phyloP scores from a whole-genome alignment of 306 rosid genomes.

The Erythrophleum fordii region DNA sequence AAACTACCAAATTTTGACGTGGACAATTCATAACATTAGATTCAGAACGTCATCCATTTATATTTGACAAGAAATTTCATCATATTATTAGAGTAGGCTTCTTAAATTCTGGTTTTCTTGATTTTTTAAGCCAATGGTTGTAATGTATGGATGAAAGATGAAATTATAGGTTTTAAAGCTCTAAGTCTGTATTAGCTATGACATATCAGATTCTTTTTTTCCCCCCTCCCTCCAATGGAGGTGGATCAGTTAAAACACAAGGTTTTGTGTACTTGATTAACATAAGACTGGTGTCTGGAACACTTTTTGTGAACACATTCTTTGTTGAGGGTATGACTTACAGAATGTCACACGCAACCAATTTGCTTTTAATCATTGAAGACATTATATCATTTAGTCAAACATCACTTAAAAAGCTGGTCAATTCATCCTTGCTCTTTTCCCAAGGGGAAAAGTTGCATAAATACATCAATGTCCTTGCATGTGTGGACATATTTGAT shows the following conservation, averaged over 20 bases:
- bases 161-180: background rate
- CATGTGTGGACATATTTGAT: background rate
- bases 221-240: background rate
- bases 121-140: background rate
- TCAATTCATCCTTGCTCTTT: background rate
- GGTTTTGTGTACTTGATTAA: background rate
- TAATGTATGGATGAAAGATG: conserved; percentile 1
- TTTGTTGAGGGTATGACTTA: background rate
- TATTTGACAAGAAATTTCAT: background rate
- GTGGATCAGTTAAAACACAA: background rate
- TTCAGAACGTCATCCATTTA: background rate
- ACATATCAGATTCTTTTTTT: background rate
- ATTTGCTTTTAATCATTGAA: background rate
- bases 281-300: background rate
- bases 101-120: background rate
- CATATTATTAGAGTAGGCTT: background rate
- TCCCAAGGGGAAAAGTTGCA: background rate
- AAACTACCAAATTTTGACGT: background rate
- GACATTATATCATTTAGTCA: background rate
- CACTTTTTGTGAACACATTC: background rate
- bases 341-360: background rate
- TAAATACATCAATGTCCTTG: background rate
- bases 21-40: conserved; percentile 1
- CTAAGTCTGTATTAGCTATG: background rate
- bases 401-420: background rate